Evolutionary conservation across 2,329 filamentous ascomycete species (phyloP), one percentile per base, ranked within the genome.

Genomic region (Cercospora beticola): DNA sequence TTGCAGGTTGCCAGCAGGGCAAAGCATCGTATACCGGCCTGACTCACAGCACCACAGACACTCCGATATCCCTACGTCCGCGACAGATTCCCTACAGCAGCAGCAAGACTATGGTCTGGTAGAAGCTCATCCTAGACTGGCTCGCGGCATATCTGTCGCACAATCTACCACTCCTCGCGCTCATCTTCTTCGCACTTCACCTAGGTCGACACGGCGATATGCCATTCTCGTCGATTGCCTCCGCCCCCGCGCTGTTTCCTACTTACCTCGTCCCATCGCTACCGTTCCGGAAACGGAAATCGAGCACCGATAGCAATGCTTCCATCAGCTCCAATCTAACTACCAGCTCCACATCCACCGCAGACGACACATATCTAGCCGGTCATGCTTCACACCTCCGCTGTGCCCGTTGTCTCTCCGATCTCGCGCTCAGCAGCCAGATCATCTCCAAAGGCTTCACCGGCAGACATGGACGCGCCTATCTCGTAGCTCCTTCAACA

Each of bases 361-460:
- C 74, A 5, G 49, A 71, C n/a, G 71, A 73, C 46, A 76, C 78
- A 65, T 85, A 81, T 74, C 79, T 86, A 16, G 70, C 78, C 61
- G 81, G 81, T 66, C 81, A 86, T 73, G 78, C 81, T 60, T 87
- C 87, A 2, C 85, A 86, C 76, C 82, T 90, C 26, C 85, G 84
- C 73, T 90, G 88, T 78, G 82, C 83, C 30, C 84, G 84, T 72
- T 90, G 88, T 76, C 84, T 86, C 49, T 80, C 85, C 10, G 86
- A 89, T 74, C 82, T 90, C 58, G 86, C 86, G 70, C 81, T 86
- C 64, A 85, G 85, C 16, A 83, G 83, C 5, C 86, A 88, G 70
- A 88, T 89, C 67, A 86, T 89, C 74, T 85, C 82, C 79, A 89
- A 89, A 79, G 87, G 87, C 64, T 90, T 90, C 78, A 89, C 86